Percentiles rank a stretch among this genome's conserved stretches.
phyloP scores from a whole-genome alignment of 1,284 basidiomycete species.

The Leccinum griseonigrum region DNA sequence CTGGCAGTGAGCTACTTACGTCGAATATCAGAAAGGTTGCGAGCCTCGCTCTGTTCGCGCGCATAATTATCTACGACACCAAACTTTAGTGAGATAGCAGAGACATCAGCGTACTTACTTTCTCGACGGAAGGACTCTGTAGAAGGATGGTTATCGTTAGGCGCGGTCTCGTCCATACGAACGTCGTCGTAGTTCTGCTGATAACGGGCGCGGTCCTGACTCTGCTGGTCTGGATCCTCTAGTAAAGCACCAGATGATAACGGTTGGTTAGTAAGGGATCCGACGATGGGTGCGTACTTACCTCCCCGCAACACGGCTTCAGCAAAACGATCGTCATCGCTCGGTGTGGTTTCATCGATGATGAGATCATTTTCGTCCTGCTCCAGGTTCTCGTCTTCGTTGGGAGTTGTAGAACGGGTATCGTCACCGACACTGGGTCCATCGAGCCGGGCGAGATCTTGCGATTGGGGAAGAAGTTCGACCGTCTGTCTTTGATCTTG shows the following conservation, averaged over 20 bases:
- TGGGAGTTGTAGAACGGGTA: not conserved
- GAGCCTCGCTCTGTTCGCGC: too few relatives aligned
- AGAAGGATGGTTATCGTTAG: not conserved
- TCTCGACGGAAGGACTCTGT: not conserved
- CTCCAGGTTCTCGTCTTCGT: not conserved
- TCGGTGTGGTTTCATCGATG: not conserved
- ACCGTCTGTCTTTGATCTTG: not conserved
- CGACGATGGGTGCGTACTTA: not conserved
- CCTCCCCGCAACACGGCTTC: not conserved
- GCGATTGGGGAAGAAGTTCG: not conserved
- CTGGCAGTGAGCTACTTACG: not conserved
- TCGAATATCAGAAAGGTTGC: not conserved
- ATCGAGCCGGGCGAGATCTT: not conserved
- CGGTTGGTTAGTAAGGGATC: not conserved
- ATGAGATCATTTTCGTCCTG: not conserved
- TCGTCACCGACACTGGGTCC: not conserved
- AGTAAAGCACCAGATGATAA: not conserved
- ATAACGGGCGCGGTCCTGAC: not conserved
- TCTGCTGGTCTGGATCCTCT: not conserved
- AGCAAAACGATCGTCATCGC: not conserved
- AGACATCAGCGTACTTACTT: too few relatives aligned
- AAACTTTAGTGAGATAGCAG: too few relatives aligned
- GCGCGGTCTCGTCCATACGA: not conserved
- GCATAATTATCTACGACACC: too few relatives aligned
- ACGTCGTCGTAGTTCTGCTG: not conserved